Percentiles rank a stretch among this genome's conserved stretches.
phyloP scores from a whole-genome alignment of 2,329 filamentous ascomycete genomes.

The Didymosphaeria variabile region DNA sequence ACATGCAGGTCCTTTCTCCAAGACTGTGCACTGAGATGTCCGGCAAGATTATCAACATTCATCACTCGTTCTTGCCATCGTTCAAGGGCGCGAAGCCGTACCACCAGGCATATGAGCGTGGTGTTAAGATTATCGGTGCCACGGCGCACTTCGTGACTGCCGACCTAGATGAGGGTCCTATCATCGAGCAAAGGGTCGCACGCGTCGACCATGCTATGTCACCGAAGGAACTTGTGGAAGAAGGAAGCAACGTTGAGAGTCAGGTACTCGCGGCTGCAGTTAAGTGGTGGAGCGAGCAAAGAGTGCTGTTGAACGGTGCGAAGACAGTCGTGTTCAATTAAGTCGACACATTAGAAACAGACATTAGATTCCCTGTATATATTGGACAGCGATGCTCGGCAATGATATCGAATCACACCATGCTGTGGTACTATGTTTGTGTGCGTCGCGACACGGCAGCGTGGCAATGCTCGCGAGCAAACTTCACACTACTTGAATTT shows the following conservation, averaged over 20 bases:
- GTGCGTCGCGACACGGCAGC: not conserved
- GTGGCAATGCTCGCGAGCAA: not conserved
- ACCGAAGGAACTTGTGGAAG: conserved; percentile 78
- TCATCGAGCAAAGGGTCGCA: conserved; percentile 84
- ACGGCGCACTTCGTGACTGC: conserved; percentile 88
- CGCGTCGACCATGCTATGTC: conserved; percentile 80
- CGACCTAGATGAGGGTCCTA: conserved; percentile 85
- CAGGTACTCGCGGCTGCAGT: conserved; percentile 83
- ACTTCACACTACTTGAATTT: not conserved
- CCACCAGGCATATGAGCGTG: conserved; percentile 85
- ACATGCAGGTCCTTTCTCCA: conserved; percentile 87
- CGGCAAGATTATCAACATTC: conserved; percentile 90
- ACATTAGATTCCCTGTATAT: not conserved
- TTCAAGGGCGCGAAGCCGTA: conserved; percentile 92
- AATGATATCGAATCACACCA: not conserved
- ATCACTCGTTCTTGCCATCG: conserved; percentile 84
- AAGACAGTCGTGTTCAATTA: conserved; percentile 81
- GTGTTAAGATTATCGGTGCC: conserved; percentile 88
- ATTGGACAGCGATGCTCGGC: not conserved
- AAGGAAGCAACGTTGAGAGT: conserved; percentile 85
- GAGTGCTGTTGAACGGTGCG: conserved; percentile 78
- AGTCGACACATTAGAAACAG: not conserved
- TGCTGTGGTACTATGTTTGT: not conserved
- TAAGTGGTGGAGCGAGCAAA: conserved; percentile 82
- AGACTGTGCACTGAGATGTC: conserved; percentile 80